Conservation (phyloP, 495 filamentous ascomycete species). For the Aspergillus nidulans region DNA sequence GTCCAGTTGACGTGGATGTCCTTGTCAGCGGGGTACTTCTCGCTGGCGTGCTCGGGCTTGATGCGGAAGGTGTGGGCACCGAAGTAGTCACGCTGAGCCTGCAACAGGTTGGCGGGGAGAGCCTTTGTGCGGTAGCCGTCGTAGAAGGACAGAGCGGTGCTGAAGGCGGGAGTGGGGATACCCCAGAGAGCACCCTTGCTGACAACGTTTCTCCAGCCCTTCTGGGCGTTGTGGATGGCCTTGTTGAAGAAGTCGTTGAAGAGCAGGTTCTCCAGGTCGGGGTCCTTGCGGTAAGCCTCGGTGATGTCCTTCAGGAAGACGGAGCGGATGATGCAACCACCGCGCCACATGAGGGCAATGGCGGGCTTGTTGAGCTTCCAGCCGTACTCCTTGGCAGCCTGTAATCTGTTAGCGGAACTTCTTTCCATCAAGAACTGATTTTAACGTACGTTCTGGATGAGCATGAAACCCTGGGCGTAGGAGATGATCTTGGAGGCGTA, state of each 20-base stretch:
- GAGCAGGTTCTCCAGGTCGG: constrained; percentile 94
- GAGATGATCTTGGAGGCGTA: constrained; percentile 99
- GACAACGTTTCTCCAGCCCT: constrained; percentile 92
- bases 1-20: constrained; percentile 99
- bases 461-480: constrained; percentile 99
- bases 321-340: constrained; percentile 99
- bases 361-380: constrained; percentile 99
- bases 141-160: constrained; percentile 94
- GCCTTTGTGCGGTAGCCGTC: constrained; percentile 95
- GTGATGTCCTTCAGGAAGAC: constrained; percentile 99
- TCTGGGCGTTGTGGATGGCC: constrained; percentile 94
- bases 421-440: not conserved
- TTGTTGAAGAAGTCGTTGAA: constrained; percentile 99
- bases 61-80: constrained; percentile 97
- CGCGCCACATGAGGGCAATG: constrained; percentile 99
- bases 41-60: constrained; percentile 84
- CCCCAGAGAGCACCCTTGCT: constrained; percentile 87
- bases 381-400: constrained; percentile 89
- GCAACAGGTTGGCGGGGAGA: constrained; percentile 93
- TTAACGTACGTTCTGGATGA: constrained; percentile 90
- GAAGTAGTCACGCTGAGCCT: constrained; percentile 99
- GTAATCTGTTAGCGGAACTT: constrained; percentile 5
- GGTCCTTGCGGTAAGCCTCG: constrained; percentile 87
- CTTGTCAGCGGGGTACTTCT: constrained; percentile 78
- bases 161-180: constrained; percentile 93